phyloP scores from a whole-genome alignment of 1,284 basidiomycete genomes.

The Pterula multifida region DNA sequence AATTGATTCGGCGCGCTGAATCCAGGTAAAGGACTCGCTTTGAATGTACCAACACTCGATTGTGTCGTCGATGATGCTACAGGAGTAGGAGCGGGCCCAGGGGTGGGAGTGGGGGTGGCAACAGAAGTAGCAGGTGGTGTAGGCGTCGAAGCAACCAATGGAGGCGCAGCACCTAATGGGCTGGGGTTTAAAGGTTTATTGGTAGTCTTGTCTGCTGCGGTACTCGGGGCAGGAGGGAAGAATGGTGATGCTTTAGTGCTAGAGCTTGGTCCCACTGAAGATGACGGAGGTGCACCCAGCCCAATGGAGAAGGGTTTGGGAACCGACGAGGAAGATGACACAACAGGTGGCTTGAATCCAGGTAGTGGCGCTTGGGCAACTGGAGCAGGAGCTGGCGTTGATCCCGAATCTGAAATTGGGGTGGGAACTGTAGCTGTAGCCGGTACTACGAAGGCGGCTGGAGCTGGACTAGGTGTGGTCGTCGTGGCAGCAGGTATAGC shows the following conservation, averaged over 20 bases:
- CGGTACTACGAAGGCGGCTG: neutral
- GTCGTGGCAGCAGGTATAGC: neutral
- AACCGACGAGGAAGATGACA: neutral
- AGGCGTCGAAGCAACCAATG: neutral
- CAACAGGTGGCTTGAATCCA: neutral
- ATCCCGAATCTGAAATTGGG: too few species aligned
- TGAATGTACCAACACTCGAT: neutral
- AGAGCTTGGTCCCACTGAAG: neutral
- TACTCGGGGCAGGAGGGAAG: neutral
- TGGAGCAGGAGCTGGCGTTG: too few species aligned
- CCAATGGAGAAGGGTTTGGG: neutral
- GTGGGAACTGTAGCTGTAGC: neutral
- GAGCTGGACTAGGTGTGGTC: neutral
- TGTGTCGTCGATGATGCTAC: too few species aligned
- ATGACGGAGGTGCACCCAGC: neutral
- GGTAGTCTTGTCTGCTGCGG: neutral
- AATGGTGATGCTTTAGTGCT: neutral
- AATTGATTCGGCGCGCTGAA: neutral
- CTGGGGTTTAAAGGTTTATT: neutral
- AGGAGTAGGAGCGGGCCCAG: neutral
- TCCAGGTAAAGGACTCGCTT: neutral
- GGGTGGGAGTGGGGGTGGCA: neutral
- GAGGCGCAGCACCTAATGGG: conserved; percentile 1
- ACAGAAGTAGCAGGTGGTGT: neutral
- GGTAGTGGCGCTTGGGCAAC: neutral